Conservation (phyloP, 2,329 filamentous ascomycete genomes). For the Verticillium zaregamsianum region DNA sequence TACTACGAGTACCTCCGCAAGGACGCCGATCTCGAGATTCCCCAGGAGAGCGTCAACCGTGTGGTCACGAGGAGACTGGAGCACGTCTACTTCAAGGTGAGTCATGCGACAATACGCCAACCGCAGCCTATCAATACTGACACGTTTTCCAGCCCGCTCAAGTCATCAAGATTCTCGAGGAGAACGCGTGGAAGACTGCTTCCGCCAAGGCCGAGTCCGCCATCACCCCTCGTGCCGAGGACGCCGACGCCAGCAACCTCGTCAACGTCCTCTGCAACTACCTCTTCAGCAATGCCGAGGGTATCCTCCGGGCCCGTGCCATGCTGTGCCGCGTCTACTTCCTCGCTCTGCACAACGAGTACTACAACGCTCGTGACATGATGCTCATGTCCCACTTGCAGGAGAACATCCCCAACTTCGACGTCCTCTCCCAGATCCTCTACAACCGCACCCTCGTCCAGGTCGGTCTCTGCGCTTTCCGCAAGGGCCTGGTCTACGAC, state of each 20-base stretch:
- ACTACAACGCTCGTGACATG: conserved; percentile 97
- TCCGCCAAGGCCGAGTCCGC: conserved; percentile 66
- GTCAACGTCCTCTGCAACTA: conserved; percentile 90
- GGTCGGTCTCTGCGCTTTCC: conserved; percentile 97
- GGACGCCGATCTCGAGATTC: conserved; percentile 64
- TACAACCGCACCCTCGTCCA: conserved; percentile 98
- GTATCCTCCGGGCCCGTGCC: conserved; percentile 90
- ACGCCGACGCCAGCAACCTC: conserved; percentile 67
- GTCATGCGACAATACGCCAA: conserved; percentile 9
- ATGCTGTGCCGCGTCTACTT: conserved; percentile 99
- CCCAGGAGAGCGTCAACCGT: conserved; percentile 87
- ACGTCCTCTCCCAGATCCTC: conserved; percentile 94
- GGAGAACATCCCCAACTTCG: conserved; percentile 94
- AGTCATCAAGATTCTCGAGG: conserved; percentile 90
- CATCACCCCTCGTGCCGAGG: conserved; percentile 70
- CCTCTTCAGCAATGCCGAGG: conserved; percentile 89
- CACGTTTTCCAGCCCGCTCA: conserved; percentile 62
- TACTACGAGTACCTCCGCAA: conserved; percentile 82
- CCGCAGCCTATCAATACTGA: conserved; percentile 12
- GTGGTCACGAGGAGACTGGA: conserved; percentile 91
- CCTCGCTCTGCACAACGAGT: conserved; percentile 93
- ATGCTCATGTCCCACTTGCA: conserved; percentile 99
- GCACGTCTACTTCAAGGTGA: conserved; percentile 96
- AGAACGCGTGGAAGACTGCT: conserved; percentile 85
- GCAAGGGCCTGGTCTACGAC: conserved; percentile 93